Evolutionary conservation across 208 protist species (phyloP), one percentile per base, ranked within the genome.

Genomic region (Naegleria lovaniensis): DNA sequence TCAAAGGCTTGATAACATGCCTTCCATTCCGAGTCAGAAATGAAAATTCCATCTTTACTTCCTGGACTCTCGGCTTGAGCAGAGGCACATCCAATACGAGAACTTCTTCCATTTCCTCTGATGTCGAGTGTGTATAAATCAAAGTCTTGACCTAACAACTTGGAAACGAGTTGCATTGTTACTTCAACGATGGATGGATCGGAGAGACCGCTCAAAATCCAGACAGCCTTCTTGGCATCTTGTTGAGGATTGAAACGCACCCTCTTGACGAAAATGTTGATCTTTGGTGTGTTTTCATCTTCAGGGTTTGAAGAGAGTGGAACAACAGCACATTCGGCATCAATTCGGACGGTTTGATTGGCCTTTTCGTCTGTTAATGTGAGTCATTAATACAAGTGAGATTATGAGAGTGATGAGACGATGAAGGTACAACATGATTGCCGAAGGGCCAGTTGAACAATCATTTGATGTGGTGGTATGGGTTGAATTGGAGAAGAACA

Each of bases 61-160:
- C 85, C 85, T 33, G 33, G 7, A 25, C 48, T 41, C 39, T 89
- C 85, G 29, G 85, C 85, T 89, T 89, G 85, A 36, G 41, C 16
- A 67, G 29, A 3, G 11, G 7, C n/a, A 67, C 85, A 89, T 55
- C 25, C 19, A 7, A 89, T 29, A 40, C 85, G 4, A 38, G 15
- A 9, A 52, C 16, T 36, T 55, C 48, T 89, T 25, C 85, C 85
- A 33, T 55, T 16, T 29, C 85, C 85, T 89, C 85, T 58, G 39
- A 39, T 41, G 29, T 89, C 85, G 5, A 89, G 22, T 7, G 33
- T 89, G 59, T 89, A 89, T 40, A 89, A n/a, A 67, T 89, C 48
- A 89, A 43, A 85, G 43, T 85, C 67, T 36, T 7, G 6, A 15
- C 29, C 67, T 9, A 79, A 79, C 9, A 36, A 29, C 36, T 79